These are phyloP conservation scores for Trichosporon inkin DNA, from an alignment of 1,284 basidiomycete genomes.

Conservation along the genomic window DNA sequence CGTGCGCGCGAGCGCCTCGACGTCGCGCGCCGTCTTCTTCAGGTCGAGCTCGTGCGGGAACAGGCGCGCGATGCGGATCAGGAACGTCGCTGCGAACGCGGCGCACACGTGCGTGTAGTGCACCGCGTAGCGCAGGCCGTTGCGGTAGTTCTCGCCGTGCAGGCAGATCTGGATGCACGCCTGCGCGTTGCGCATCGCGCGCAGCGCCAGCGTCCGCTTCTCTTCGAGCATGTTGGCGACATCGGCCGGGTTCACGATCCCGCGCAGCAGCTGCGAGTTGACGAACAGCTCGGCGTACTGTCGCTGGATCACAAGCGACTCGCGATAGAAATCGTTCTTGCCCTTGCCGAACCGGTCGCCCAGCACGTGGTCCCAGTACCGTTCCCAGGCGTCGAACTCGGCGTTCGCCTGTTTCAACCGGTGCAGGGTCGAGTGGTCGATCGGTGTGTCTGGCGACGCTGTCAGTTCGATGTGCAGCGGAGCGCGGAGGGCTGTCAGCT, in stretches of 20 bases:
- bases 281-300: constrained; percentile 50
- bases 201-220: constrained; percentile 46
- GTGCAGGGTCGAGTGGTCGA: constrained; percentile 44
- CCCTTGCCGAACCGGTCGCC: constrained; percentile 45
- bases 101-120: constrained; percentile 62
- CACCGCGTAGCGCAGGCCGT: constrained; percentile 75
- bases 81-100: constrained; percentile 82
- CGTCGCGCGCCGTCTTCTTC: constrained; percentile 66
- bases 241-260: constrained; percentile 46
- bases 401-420: constrained; percentile 50
- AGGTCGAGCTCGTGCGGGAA: constrained; percentile 83
- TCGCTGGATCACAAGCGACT: constrained; percentile 43
- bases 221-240: constrained; percentile 47
- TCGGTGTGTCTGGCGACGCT: constrained; percentile 44
- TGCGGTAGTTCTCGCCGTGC: constrained; percentile 60
- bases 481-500: constrained; percentile 44
- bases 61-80: constrained; percentile 75
- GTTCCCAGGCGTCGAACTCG: constrained; percentile 50
- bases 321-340: constrained; percentile 46
- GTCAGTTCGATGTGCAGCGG: constrained; percentile 49
- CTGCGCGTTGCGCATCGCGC: constrained; percentile 51
- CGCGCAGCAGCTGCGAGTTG: constrained; percentile 49
- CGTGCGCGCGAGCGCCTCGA: constrained; percentile 69
- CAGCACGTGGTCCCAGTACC: constrained; percentile 49
- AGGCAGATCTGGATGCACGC: constrained; percentile 48